Conservation (phyloP, 1,284 basidiomycete species). For the Laetiporus sulphureus region DNA sequence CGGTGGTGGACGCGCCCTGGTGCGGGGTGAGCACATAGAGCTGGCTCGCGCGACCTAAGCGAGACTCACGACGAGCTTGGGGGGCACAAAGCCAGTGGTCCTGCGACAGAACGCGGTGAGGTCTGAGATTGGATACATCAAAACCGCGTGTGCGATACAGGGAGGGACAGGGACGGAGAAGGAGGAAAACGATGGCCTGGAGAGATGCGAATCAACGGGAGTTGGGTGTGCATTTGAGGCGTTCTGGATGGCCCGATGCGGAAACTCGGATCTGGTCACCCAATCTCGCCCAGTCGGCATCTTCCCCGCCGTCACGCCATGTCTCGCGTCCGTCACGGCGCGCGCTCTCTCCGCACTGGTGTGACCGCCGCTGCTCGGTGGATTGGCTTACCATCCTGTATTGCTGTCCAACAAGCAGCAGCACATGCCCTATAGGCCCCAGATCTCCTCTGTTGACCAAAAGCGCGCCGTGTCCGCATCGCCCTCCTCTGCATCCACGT, state of each 20-base stretch:
- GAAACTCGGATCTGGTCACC: slow-evolving; percentile 1
- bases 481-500: not conserved
- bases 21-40: slow-evolving; percentile 5
- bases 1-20: slow-evolving; percentile 79
- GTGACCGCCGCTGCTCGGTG: not conserved
- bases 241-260: not conserved
- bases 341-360: not conserved
- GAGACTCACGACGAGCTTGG: slow-evolving; percentile 74
- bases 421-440: no score
- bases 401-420: no score
- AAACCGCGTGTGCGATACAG: slow-evolving; percentile 4
- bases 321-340: not conserved
- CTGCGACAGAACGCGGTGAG: slow-evolving; percentile 80
- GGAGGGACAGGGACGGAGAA: slow-evolving; percentile 3
- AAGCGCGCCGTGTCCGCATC: not conserved
- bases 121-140: slow-evolving; percentile 79
- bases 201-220: slow-evolving; percentile 1
- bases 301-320: not conserved
- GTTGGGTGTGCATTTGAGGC: not conserved
- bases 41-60: slow-evolving; percentile 6
- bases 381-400: no score
- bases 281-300: slow-evolving; percentile 2
- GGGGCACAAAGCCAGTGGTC: slow-evolving; percentile 82
- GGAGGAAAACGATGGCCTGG: slow-evolving; percentile 1
- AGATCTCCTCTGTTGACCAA: not conserved